Conservation (phyloP, 345 rosid genomes). For the Heritiera littoralis region DNA sequence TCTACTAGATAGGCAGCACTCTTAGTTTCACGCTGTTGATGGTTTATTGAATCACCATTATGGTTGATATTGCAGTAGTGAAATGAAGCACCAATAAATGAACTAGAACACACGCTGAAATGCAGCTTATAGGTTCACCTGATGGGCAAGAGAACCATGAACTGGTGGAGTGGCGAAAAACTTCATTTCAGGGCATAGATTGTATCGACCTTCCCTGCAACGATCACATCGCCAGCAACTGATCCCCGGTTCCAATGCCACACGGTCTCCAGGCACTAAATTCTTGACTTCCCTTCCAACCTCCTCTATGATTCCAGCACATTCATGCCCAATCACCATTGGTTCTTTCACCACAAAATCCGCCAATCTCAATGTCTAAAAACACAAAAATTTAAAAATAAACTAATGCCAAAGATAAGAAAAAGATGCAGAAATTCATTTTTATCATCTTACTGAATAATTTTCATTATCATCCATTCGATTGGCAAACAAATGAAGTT, state of each 20-base stretch:
- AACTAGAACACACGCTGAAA: neutral
- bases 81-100: neutral
- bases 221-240: slow-evolving; percentile 71
- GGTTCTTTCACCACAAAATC: slow-evolving; percentile 87
- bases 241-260: slow-evolving; percentile 90
- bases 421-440: neutral
- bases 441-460: neutral
- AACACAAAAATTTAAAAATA: neutral
- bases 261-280: slow-evolving; percentile 72
- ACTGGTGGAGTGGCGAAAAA: slow-evolving; percentile 90
- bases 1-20: neutral
- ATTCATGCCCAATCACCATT: slow-evolving; percentile 95
- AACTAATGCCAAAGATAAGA: neutral
- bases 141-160: slow-evolving; percentile 89
- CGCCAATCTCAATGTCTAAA: slow-evolving; percentile 73
- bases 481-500: neutral
- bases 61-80: neutral
- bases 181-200: slow-evolving; percentile 91
- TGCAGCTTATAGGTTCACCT: slow-evolving; percentile 35
- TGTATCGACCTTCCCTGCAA: slow-evolving; percentile 82
- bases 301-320: slow-evolving; percentile 87
- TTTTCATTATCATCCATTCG: neutral
- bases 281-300: slow-evolving; percentile 75
- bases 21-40: neutral
- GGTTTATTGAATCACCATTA: neutral